Percentiles rank a stretch among this genome's conserved stretches.
These are phyloP conservation scores for Lentinula boryana DNA, from an alignment of 768 basidiomycete species.

Conservation along the genomic window DNA sequence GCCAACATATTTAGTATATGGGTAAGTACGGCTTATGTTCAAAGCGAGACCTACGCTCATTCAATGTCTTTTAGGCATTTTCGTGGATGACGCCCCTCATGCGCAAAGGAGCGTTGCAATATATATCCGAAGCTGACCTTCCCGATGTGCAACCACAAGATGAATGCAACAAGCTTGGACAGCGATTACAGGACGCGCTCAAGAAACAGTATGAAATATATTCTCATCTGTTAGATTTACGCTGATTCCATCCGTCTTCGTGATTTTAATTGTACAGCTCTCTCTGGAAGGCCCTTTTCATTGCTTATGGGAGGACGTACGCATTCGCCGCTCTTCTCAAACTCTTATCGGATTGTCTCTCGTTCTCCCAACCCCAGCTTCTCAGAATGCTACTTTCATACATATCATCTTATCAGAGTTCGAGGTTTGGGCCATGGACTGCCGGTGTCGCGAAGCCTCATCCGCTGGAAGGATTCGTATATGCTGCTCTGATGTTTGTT, in stretches of 20 bases:
- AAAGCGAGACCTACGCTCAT: background rate
- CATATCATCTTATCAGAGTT: constrained; percentile 69
- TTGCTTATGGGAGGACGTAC: constrained; percentile 79
- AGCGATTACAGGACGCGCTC: constrained; percentile 55
- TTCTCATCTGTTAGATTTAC: background rate
- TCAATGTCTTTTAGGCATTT: constrained; percentile 45
- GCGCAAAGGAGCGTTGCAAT: constrained; percentile 56
- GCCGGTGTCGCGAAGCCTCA: constrained; percentile 22
- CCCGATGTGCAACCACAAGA: constrained; percentile 66
- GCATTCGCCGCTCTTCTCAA: constrained; percentile 59
- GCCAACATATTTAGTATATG: constrained; percentile 81
- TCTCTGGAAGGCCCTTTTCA: constrained; percentile 68
- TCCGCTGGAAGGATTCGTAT: constrained; percentile 62
- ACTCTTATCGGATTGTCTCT: constrained; percentile 70
- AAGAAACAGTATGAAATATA: constrained; percentile 46
- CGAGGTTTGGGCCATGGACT: constrained; percentile 29
- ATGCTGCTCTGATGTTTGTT: constrained; percentile 76
- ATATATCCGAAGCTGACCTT: constrained; percentile 82
- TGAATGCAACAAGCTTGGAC: constrained; percentile 63
- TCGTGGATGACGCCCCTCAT: constrained; percentile 81
- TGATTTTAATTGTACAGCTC: constrained; percentile 28
- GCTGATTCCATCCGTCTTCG: no score
- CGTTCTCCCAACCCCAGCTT: constrained; percentile 84
- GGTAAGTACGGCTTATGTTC: constrained; percentile 24
- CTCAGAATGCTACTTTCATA: constrained; percentile 75